A percentile compares a stretch with the other conserved stretches of the same genome.
Conservation (phyloP, 2,329 filamentous ascomycete genomes). For the Aspergillus jensenii region DNA sequence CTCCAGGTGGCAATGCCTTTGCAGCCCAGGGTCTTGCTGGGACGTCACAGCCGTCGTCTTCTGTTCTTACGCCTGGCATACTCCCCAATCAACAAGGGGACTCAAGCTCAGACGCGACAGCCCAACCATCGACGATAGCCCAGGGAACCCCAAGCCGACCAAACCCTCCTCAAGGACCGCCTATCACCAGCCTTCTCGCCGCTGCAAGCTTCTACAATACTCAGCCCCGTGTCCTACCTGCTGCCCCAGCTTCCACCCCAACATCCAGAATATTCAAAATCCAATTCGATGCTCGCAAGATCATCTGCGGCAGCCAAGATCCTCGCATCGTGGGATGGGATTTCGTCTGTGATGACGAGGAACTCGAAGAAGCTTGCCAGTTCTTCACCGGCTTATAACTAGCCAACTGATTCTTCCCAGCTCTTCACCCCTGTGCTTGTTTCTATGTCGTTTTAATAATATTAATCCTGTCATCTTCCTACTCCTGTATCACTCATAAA, state of each 20-base stretch:
- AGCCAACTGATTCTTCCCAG: too few relatives aligned
- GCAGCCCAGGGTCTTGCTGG: not conserved
- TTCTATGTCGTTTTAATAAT: not conserved
- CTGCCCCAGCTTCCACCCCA: slow-evolving; percentile 18
- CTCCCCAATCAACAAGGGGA: not conserved
- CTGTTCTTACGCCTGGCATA: not conserved
- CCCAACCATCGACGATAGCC: slow-evolving; percentile 18
- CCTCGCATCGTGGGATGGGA: slow-evolving; percentile 95
- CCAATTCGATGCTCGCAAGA: slow-evolving; percentile 89
- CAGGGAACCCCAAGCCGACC: slow-evolving; percentile 27
- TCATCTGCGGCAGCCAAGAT: slow-evolving; percentile 93
- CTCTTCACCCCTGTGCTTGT: not conserved
- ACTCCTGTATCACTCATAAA: not conserved
- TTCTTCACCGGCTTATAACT: slow-evolving; percentile 64
- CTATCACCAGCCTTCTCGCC: not conserved
- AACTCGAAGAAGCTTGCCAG: slow-evolving; percentile 72
- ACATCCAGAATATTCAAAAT: slow-evolving; percentile 84
- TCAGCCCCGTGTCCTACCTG: not conserved
- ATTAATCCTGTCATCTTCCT: not conserved
- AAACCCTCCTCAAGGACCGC: slow-evolving; percentile 15
- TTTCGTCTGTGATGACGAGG: slow-evolving; percentile 82
- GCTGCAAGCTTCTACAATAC: not conserved
- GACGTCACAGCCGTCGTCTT: not conserved
- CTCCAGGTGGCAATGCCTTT: slow-evolving; percentile 9
- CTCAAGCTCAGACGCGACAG: not conserved